Base-by-base conservation (phyloP, 2,329 filamentous ascomycete species). In the Fusarium floridanum region DNA sequence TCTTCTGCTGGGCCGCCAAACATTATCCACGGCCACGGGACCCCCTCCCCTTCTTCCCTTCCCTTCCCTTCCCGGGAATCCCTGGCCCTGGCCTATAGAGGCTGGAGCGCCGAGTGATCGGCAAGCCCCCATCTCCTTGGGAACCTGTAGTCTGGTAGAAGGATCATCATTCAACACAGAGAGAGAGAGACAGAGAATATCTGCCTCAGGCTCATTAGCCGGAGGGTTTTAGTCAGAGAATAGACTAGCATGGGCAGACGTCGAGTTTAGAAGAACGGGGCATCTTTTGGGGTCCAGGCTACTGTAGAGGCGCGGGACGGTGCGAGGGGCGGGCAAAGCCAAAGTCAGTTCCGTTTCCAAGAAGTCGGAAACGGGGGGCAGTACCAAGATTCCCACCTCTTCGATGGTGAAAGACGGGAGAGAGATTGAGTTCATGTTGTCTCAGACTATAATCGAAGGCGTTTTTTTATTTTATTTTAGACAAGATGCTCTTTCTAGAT, bases 371-470 rank as follows among this genome's bases (percentile, higher is more conserved):
- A 64, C 34, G 65, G 67, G 62, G 17, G 41, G 55, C 10, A n/a
- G 36, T 8, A n/a, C 12, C 29, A 29, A 66, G 50, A 32, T 34
- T 34, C 32, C 32, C 32, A 34, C 32, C 32, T 34, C 32, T 34
- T 34, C 12, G 45, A 50, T 50, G 45, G 37, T n/a, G 20, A 29
- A n/a, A 27, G 27, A 56, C 32, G 37, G 37, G 50, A 50, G 22
- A 63, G 53, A 74, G 59, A 70, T 72, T 66, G 65, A 72, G 68
- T 75, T 75, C 60, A 9, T 29, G 27, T 39, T 57, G 71, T 74
- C 71, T 74, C 64, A 66, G 57, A 62, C 29, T 68, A n/a, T 55
- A 63, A 64, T 64, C 24, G 45, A 50, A 29, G 45, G 45, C 45
- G 45, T 48, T 48, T 48, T 43, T 5, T 22, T 32, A 9, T 32